These are phyloP conservation scores for Fraxinus sp. DNA, from an alignment of 305 asterid species.

Conservation along the genomic window DNA sequence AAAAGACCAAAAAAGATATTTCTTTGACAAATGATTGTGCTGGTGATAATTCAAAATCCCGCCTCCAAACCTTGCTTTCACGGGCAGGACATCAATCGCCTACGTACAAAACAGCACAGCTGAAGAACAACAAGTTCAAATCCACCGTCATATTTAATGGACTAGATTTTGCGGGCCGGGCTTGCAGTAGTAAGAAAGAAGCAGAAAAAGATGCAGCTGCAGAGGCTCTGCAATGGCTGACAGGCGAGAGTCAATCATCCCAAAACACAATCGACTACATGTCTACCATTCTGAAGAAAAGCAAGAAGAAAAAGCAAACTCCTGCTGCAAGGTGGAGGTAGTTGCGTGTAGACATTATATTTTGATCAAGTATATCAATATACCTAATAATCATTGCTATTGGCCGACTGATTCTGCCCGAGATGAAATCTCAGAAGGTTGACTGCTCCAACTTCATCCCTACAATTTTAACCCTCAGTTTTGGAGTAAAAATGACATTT, in stretches of 20 bases:
- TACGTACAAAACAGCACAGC: conserved; percentile 56
- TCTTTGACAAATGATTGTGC: conserved; percentile 35
- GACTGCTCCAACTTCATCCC: background rate
- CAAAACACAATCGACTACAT: conserved; percentile 45
- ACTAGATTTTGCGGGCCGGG: conserved; percentile 66
- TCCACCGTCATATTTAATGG: conserved; percentile 67
- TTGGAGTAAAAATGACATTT: background rate
- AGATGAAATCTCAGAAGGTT: background rate
- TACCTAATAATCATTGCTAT: background rate
- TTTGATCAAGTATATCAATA: background rate
- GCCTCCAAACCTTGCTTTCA: conserved; percentile 67
- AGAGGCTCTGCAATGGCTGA: conserved; percentile 79
- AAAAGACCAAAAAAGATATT: conserved; percentile 35
- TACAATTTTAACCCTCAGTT: background rate
- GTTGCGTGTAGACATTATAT: conserved; percentile 3
- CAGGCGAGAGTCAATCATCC: conserved; percentile 68
- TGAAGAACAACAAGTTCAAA: conserved; percentile 66
- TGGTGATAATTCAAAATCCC: conserved; percentile 62
- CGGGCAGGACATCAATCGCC: conserved; percentile 83
- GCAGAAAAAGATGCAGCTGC: conserved; percentile 90
- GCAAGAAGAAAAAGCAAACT: conserved; percentile 47
- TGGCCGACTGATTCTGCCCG: background rate
- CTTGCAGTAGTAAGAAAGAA: conserved; percentile 72
- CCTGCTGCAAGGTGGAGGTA: conserved; percentile 65
- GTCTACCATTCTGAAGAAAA: conserved; percentile 69